Evolutionary conservation across 2,329 filamentous ascomycete species (phyloP).

Genomic region (Xylaria multiplex): DNA sequence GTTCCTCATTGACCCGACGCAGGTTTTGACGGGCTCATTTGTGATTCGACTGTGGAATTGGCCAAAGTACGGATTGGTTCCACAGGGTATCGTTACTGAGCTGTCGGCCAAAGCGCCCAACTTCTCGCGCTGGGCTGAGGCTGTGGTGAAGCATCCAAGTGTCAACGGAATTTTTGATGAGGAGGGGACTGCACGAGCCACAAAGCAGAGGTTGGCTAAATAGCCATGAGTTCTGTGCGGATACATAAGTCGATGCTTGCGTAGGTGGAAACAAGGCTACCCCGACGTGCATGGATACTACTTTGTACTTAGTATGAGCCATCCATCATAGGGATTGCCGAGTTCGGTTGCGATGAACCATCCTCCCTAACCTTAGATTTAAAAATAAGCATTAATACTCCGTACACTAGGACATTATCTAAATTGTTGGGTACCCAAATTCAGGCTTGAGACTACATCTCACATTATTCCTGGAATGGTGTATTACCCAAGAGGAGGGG

Average conservation of each 20-base stretch:
- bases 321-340: not conserved
- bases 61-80: constrained; percentile 64
- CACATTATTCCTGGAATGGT: no score
- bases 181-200: constrained; percentile 54
- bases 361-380: not conserved
- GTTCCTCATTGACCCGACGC: constrained; percentile 13
- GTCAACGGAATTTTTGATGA: constrained; percentile 72
- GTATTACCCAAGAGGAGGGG: no score
- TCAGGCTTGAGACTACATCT: no score
- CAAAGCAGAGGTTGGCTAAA: constrained; percentile 54
- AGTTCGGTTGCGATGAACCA: not conserved
- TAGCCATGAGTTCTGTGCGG: not conserved
- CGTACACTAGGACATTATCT: no score
- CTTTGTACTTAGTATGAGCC: not conserved
- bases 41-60: constrained; percentile 68
- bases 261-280: not conserved
- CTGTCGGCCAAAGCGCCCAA: constrained; percentile 68
- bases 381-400: not conserved
- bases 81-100: constrained; percentile 56
- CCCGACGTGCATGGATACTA: not conserved
- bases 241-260: not conserved
- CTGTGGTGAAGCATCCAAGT: constrained; percentile 69
- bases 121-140: constrained; percentile 74
- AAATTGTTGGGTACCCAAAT: no score
- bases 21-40: constrained; percentile 74